Base-by-base conservation (phyloP, 305 asterid genomes). In the Fraxinus nigra region DNA sequence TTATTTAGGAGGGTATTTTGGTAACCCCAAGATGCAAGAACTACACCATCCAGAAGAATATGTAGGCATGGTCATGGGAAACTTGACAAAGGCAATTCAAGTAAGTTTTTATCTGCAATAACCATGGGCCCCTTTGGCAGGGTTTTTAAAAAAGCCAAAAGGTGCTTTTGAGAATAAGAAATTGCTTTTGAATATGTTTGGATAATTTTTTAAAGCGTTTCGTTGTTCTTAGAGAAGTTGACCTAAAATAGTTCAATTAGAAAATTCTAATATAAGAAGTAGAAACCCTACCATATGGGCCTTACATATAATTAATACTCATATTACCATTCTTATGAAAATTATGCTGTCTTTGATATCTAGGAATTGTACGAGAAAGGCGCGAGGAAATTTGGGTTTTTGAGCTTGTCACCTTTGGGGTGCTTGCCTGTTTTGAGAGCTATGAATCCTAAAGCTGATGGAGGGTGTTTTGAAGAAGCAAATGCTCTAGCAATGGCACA, bases 351-450 rank as follows among this genome's bases (percentile, higher is more conserved):
- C 22, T 51, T 51, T 51, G 61, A 16, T 51, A 4, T 14, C 61
- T 69, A 89, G 91, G 90, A 79, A 70, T 59, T 88, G 87, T 88
- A 88, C 32, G 85, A 67, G 78, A 87, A 87, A 83, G 94, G 94
- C 13, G 90, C 89, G 0, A 84, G 89, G 72, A 91, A 87, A 82
- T 91, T 89, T 76, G 94, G 85, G 6, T 89, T 91, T 80, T 74
- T 91, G 43, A 82, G 91, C 72, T 32, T 89, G 76, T 89, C 88
- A 1, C 88, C 92, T 5, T 61, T 89, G 59, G 92, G 92, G 5
- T 91, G 94, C 59, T 75, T 91, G 80, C 94, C 92, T 7, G 88
- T 86, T 24, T 81, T 91, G 34, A 86, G 94, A 83, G 92, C 90
- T 18, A 28, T 87, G 16, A 85, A 82, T 54, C 89, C 90, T 5